Conservation (phyloP, 2,329 filamentous ascomycete species). For the Tolypocladium pustulatum region DNA sequence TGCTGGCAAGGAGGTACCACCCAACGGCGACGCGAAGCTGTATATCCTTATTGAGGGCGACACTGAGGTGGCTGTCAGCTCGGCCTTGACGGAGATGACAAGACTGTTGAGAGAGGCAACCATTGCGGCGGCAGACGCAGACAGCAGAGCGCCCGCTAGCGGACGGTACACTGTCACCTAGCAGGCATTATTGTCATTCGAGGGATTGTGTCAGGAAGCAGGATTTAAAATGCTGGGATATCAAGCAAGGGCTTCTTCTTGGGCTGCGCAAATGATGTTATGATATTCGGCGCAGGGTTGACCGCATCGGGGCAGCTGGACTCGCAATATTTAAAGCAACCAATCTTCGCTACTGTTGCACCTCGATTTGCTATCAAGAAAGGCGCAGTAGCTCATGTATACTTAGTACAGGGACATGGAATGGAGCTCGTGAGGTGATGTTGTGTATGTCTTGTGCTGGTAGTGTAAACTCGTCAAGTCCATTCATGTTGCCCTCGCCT, state of each 20-base stretch:
- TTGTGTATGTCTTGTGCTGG: neutral
- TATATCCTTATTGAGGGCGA: conserved; percentile 98
- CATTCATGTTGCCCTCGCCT: neutral
- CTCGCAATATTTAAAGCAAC: neutral
- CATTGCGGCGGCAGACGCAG: conserved; percentile 78
- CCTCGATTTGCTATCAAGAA: neutral
- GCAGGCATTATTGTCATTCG: conserved; percentile 3
- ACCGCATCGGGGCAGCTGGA: neutral
- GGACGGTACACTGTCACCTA: conserved; percentile 82
- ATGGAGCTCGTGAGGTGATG: neutral
- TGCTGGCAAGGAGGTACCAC: conserved; percentile 65
- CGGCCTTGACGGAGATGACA: conserved; percentile 84
- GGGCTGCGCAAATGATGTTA: neutral
- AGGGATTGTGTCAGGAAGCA: neutral
- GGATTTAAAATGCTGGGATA: neutral
- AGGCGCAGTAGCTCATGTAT: neutral
- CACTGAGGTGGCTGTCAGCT: conserved; percentile 83
- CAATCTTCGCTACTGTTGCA: neutral
- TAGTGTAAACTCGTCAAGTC: neutral
- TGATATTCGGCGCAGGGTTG: neutral
- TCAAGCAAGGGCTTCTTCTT: neutral
- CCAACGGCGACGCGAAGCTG: conserved; percentile 76
- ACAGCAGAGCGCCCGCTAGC: conserved; percentile 65
- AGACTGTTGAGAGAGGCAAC: conserved; percentile 83
- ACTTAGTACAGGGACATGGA: neutral